Base-by-base conservation (phyloP, 176 grass and related monocot genomes). In the Rhipidocladum racemiflorum region DNA sequence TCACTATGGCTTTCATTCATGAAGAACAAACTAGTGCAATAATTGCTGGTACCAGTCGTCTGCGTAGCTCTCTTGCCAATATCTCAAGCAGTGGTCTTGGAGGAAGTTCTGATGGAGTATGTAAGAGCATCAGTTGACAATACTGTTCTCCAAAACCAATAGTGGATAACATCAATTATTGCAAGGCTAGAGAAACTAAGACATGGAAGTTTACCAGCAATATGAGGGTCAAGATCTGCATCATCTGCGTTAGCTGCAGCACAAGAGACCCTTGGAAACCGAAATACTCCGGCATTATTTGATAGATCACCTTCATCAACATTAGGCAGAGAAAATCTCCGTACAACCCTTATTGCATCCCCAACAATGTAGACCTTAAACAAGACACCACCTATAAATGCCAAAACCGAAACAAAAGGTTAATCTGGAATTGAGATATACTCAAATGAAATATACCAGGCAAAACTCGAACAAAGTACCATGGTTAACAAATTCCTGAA, bases 311-410 rank as follows among this genome's bases (percentile, higher is more conserved):
- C 68, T 71, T 85, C 81, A 40, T 90, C 86, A 80, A 93, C 88
- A 77, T 99, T 92, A 74, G 96, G 93, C 80, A 99, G 89, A 38
- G 96, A 98, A 74, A 95, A 93, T n/a, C 96, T 83, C 32, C 96
- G 85, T 17, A 95, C 91, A 46, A 95, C 93, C 65, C 84, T 93
- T 83, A 99, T 88, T 24, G 92, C 74, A 51, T 99, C 96, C 30
- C 96, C 96, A n/a, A 99, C 87, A 90, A 95, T 95, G 64, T 95
- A 99, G 44, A 99, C 88, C 80, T 99, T 99, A 86, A 99, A 99
- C 70, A 99, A 79, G 50, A 99, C 91, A 6, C 96, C 96, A 23
- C 93, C 96, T 99, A 83, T 57, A 78, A 48, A 73, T 49, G 82
- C 25, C 28, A 84, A 43, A 75, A 56, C 3, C 44, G 2, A 53